Conservation (phyloP, 331 rosid species). For the Cydonia oblonga region DNA sequence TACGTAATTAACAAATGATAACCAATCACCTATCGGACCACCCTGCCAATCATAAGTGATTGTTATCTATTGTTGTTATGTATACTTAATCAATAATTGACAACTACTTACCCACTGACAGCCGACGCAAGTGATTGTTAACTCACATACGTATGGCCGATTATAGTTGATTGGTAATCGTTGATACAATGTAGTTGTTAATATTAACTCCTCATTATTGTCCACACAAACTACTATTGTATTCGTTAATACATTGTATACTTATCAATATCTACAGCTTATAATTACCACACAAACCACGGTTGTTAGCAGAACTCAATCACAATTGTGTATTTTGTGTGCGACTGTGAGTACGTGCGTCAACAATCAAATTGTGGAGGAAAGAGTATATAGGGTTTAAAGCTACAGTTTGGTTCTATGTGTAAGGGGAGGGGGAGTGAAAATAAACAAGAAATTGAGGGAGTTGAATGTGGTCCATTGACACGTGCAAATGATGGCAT, state of each 20-base stretch:
- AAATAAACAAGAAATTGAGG: not conserved
- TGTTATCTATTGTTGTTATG: not conserved
- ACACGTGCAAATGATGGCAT: conserved; percentile 85
- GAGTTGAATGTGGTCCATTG: conserved; percentile 46
- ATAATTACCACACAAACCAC: not conserved
- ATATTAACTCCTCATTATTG: not conserved
- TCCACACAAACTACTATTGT: not conserved
- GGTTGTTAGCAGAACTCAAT: not conserved
- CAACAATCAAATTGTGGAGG: not conserved
- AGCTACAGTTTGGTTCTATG: not conserved
- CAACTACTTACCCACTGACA: not conserved
- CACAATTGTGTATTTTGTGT: not conserved
- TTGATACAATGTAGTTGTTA: not conserved
- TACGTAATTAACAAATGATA: not conserved
- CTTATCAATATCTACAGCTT: not conserved
- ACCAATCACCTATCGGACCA: not conserved
- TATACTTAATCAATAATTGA: not conserved
- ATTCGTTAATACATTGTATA: not conserved
- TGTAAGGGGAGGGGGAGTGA: not conserved
- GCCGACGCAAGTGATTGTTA: no score
- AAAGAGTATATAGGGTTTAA: not conserved
- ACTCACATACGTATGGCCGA: no score
- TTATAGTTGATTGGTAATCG: not conserved
- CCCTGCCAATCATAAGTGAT: no score
- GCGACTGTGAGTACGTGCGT: not conserved